Percentiles rank a stretch among this genome's conserved stretches.
These are phyloP conservation scores for Theileria annulata DNA, from an alignment of 169 alveolate genomes.

Conservation along the genomic window DNA sequence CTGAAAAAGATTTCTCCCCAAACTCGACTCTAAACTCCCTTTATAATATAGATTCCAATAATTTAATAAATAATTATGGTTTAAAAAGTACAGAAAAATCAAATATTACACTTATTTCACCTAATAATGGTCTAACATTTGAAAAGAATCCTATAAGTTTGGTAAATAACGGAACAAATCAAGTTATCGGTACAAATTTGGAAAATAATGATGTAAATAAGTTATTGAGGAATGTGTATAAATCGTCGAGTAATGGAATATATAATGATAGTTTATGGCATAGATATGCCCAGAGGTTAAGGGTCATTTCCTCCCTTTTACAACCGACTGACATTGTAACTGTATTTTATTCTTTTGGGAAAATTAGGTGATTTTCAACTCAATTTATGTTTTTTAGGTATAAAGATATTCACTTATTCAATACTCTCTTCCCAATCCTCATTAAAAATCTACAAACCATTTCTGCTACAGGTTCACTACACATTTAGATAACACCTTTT, in stretches of 20 bases:
- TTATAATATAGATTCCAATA: not conserved
- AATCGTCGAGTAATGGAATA: slow-evolving; percentile 73
- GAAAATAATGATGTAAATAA: slow-evolving; percentile 27
- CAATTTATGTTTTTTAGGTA: slow-evolving; percentile 14
- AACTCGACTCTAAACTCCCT: not conserved
- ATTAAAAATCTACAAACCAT: slow-evolving; percentile 56
- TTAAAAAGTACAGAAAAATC: not conserved
- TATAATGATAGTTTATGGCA: slow-evolving; percentile 77
- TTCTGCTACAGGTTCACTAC: slow-evolving; percentile 50
- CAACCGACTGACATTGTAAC: slow-evolving; percentile 71
- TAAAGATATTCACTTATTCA: slow-evolving; percentile 67
- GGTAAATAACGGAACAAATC: not conserved
- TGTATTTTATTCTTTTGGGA: slow-evolving; percentile 75
- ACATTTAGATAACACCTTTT: not conserved
- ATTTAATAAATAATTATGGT: not conserved
- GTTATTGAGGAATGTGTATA: slow-evolving; percentile 65
- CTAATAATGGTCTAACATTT: not conserved
- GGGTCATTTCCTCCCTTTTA: slow-evolving; percentile 51
- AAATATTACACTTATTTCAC: not conserved
- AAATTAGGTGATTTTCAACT: slow-evolving; percentile 60
- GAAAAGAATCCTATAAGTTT: not conserved
- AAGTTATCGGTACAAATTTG: not conserved
- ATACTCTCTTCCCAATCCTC: slow-evolving; percentile 63
- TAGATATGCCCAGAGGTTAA: slow-evolving; percentile 67
- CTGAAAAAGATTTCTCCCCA: not conserved